phyloP scores from a whole-genome alignment of 2,329 filamentous ascomycete genomes.

The Colletotrichum coccodes region DNA sequence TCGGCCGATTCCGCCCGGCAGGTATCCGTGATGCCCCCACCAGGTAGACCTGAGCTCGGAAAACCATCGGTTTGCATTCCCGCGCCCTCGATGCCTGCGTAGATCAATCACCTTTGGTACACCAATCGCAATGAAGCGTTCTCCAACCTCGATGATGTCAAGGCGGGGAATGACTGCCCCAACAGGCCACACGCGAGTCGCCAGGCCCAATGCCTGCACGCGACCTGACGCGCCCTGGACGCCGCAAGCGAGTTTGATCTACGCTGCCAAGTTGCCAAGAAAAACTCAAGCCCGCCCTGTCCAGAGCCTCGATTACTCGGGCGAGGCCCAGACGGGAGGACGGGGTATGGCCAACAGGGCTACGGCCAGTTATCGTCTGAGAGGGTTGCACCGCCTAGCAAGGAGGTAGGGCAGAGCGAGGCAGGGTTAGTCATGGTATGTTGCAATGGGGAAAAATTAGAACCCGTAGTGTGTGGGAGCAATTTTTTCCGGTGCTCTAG shows the following conservation, averaged over 20 bases:
- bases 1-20: conserved; percentile 13
- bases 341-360: neutral
- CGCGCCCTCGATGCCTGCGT: conserved; percentile 23
- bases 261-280: conserved; percentile 25
- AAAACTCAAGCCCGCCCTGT: neutral
- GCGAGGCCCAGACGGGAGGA: neutral
- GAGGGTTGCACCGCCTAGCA: conserved; percentile 10
- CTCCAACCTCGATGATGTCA: neutral
- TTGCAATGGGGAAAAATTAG: neutral
- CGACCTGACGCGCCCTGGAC: conserved; percentile 19
- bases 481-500: neutral
- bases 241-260: conserved; percentile 32
- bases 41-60: neutral
- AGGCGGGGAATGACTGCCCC: neutral
- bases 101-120: conserved; percentile 14
- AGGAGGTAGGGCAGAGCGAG: neutral
- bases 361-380: neutral
- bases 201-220: neutral
- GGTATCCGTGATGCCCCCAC: neutral
- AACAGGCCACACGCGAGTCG: neutral
- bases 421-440: neutral
- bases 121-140: conserved; percentile 13
- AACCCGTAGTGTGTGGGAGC: neutral
- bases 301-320: neutral
- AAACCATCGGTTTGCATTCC: conserved; percentile 16